Percentiles rank a stretch among this genome's conserved stretches.
phyloP scores from a whole-genome alignment of 169 alveolate genomes.

The Sarcocystis neurona region DNA sequence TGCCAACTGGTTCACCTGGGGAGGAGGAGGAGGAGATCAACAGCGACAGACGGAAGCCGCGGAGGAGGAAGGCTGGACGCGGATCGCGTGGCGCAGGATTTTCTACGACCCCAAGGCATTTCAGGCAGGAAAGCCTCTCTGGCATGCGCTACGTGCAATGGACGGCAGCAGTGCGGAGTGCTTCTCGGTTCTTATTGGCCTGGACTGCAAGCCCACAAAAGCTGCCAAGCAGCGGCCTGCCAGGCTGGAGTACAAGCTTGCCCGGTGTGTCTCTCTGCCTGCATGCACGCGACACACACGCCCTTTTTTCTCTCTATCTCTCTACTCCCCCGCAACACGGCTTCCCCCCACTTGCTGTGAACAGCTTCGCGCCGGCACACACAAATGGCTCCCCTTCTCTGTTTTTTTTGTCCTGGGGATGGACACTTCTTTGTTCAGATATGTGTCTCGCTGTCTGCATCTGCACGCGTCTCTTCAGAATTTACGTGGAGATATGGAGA shows the following conservation, averaged over 20 bases:
- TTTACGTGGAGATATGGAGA: too few relatives aligned
- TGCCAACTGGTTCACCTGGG: slow-evolving; percentile 62
- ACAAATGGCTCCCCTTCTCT: too few relatives aligned
- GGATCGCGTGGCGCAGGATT: slow-evolving; percentile 80
- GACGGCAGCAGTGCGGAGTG: slow-evolving; percentile 62
- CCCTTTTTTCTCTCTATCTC: neutral
- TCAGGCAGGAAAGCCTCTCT: slow-evolving; percentile 82
- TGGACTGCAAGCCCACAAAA: slow-evolving; percentile 57
- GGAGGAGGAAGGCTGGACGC: slow-evolving; percentile 54
- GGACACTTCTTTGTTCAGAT: too few relatives aligned
- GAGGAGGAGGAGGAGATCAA: too few relatives aligned
- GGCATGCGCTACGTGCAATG: slow-evolving; percentile 73
- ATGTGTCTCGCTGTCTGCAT: too few relatives aligned
- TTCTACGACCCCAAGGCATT: slow-evolving; percentile 72
- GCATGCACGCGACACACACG: neutral
- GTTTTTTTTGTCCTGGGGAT: too few relatives aligned
- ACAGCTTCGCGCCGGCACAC: too few relatives aligned
- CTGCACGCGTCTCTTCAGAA: too few relatives aligned
- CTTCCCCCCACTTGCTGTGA: too few relatives aligned
- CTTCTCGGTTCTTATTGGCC: slow-evolving; percentile 71
- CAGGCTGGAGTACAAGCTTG: slow-evolving; percentile 80
- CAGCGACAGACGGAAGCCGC: slow-evolving; percentile 40
- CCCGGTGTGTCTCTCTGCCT: slow-evolving; percentile 28
- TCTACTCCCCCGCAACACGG: too few relatives aligned
- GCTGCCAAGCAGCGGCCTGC: slow-evolving; percentile 74